phyloP scores from a whole-genome alignment of 1,284 basidiomycete genomes.

The Apiotrichum laibachii region DNA sequence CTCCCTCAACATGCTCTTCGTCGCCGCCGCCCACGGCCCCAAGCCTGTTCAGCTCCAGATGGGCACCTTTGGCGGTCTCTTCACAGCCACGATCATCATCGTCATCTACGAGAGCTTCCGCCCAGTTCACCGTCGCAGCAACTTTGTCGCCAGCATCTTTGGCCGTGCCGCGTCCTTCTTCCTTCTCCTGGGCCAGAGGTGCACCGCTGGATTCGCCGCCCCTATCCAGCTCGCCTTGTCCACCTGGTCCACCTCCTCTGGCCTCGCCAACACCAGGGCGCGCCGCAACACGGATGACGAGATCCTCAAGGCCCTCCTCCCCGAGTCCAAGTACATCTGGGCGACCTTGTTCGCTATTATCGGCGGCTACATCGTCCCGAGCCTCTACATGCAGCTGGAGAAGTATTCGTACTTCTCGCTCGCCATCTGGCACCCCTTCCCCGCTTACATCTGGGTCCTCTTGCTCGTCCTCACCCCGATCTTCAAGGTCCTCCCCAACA shows the following conservation, averaged over 20 bases:
- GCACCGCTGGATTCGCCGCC: slow-evolving; percentile 12
- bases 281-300: slow-evolving; percentile 2
- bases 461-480: slow-evolving; percentile 1
- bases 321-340: slow-evolving; percentile 14
- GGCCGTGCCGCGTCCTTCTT: slow-evolving; percentile 10
- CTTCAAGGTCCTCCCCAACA: background rate
- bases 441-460: slow-evolving; percentile 16
- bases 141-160: background rate
- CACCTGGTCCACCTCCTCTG: background rate
- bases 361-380: slow-evolving; percentile 6
- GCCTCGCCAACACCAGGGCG: background rate
- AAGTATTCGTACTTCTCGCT: slow-evolving; percentile 9
- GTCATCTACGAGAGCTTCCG: slow-evolving; percentile 15
- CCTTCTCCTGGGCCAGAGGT: slow-evolving; percentile 13
- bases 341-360: background rate
- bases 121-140: slow-evolving; percentile 5
- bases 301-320: slow-evolving; percentile 2
- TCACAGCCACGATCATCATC: slow-evolving; percentile 5
- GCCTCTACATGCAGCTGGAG: slow-evolving; percentile 1
- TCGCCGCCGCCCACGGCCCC: slow-evolving; percentile 1
- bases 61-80: slow-evolving; percentile 9
- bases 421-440: slow-evolving; percentile 21
- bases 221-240: slow-evolving; percentile 11
- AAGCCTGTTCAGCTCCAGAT: slow-evolving; percentile 8
- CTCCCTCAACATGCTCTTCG: slow-evolving; percentile 13